Evolutionary conservation across 495 filamentous ascomycete genomes (phyloP).

Genomic region (Penicillium canescens): DNA sequence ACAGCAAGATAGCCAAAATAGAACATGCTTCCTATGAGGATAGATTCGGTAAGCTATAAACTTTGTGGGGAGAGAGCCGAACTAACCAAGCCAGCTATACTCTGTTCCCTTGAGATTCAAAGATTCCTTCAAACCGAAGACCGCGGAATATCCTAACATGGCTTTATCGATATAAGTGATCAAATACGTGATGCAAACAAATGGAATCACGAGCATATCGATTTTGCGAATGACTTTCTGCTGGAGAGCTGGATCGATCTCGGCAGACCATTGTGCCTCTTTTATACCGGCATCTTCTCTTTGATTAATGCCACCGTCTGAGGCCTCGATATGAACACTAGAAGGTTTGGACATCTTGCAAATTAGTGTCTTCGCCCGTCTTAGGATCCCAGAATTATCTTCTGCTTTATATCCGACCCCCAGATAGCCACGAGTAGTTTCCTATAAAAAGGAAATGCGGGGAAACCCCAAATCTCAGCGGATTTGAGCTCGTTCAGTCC

Average conservation of each 20-base stretch:
- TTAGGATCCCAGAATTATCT: too few species aligned
- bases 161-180: slow-evolving; percentile 17
- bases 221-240: slow-evolving; percentile 14
- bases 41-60: not conserved
- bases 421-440: too few species aligned
- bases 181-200: slow-evolving; percentile 16
- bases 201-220: slow-evolving; percentile 14
- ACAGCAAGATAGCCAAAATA: slow-evolving; percentile 52
- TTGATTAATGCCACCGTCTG: too few species aligned
- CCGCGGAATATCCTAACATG: slow-evolving; percentile 33
- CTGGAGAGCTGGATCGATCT: not conserved
- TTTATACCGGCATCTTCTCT: too few species aligned
- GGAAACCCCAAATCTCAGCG: too few species aligned
- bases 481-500: too few species aligned
- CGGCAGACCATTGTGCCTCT: too few species aligned
- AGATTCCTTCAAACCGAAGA: slow-evolving; percentile 49
- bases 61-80: not conserved
- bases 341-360: too few species aligned
- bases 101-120: slow-evolving; percentile 45
- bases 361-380: too few species aligned
- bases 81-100: slow-evolving; percentile 47
- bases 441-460: too few species aligned
- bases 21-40: slow-evolving; percentile 33
- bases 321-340: too few species aligned
- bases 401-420: too few species aligned